phyloP scores from a whole-genome alignment of 78 protist genomes.

The Parvularia atlantis region DNA sequence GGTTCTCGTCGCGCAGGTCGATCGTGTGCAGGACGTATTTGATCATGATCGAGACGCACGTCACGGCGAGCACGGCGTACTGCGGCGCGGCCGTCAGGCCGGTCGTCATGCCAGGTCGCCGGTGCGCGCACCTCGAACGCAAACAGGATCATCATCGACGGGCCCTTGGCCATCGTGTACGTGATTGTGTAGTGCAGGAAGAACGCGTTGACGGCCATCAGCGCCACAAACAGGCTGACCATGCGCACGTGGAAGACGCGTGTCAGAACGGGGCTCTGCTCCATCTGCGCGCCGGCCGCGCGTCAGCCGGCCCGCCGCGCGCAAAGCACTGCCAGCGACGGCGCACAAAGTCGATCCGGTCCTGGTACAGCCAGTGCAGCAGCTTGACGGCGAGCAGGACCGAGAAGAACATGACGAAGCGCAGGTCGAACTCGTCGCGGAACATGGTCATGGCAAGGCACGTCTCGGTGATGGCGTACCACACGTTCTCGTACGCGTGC shows the following conservation, averaged over 20 bases:
- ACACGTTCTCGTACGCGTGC: not conserved
- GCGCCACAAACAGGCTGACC: slow-evolving; percentile 7
- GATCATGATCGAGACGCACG: not conserved
- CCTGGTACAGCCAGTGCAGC: slow-evolving; percentile 73
- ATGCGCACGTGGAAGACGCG: slow-evolving; percentile 36
- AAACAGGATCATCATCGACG: slow-evolving; percentile 57
- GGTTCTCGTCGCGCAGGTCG: slow-evolving; percentile 48
- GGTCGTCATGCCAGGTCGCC: not conserved
- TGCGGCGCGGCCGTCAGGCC: not conserved
- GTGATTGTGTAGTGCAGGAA: slow-evolving; percentile 25
- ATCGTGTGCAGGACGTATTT: slow-evolving; percentile 19
- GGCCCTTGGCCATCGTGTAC: slow-evolving; percentile 25
- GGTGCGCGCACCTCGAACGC: slow-evolving; percentile 54
- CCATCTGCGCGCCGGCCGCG: slow-evolving; percentile 26
- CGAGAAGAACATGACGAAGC: slow-evolving; percentile 44
- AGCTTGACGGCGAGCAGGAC: slow-evolving; percentile 57
- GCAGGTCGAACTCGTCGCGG: slow-evolving; percentile 66
- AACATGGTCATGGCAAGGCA: slow-evolving; percentile 80
- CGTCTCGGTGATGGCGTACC: slow-evolving; percentile 78
- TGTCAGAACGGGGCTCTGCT: slow-evolving; percentile 46
- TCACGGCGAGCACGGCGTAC: not conserved
- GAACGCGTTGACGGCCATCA: slow-evolving; percentile 22
- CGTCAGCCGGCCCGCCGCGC: not conserved
- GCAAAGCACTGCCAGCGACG: not conserved
- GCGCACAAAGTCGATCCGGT: slow-evolving; percentile 70